These are phyloP conservation scores for Aspergillus panamensis DNA, from an alignment of 495 filamentous ascomycete genomes.

Conservation along the genomic window DNA sequence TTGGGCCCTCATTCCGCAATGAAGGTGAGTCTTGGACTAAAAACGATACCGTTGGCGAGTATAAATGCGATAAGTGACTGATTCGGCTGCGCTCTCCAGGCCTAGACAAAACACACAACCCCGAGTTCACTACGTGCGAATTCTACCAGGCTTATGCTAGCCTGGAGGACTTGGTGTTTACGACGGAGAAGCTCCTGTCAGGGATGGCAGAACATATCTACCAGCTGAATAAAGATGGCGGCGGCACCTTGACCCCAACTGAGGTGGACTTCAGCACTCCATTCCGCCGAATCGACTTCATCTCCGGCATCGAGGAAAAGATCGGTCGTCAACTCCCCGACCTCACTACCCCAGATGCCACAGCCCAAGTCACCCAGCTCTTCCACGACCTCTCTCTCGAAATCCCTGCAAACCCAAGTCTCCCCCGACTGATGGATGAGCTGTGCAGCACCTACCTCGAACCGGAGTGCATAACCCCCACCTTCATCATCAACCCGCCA, in stretches of 20 bases:
- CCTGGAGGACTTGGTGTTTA: constrained; percentile 68
- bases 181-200: constrained; percentile 65
- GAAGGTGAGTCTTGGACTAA: constrained; percentile 54
- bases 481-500: constrained; percentile 89
- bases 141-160: constrained; percentile 88
- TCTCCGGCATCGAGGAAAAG: constrained; percentile 67
- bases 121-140: constrained; percentile 95
- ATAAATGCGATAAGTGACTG: constrained; percentile 5
- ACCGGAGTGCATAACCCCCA: constrained; percentile 62
- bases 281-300: constrained; percentile 72
- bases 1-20: constrained; percentile 90
- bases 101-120: constrained; percentile 88
- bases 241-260: constrained; percentile 47
- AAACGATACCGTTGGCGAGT: neutral
- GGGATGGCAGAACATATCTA: constrained; percentile 53
- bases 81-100: constrained; percentile 31
- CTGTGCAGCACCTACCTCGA: constrained; percentile 78
- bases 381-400: constrained; percentile 54
- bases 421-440: constrained; percentile 80
- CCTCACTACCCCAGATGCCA: constrained; percentile 53
- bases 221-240: constrained; percentile 41
- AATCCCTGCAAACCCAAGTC: constrained; percentile 52
- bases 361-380: constrained; percentile 51
- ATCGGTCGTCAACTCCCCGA: constrained; percentile 66
- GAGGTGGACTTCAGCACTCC: constrained; percentile 56